Conservation (phyloP, 176 grass and related monocot genomes). For the Urochloa ruziziensis region DNA sequence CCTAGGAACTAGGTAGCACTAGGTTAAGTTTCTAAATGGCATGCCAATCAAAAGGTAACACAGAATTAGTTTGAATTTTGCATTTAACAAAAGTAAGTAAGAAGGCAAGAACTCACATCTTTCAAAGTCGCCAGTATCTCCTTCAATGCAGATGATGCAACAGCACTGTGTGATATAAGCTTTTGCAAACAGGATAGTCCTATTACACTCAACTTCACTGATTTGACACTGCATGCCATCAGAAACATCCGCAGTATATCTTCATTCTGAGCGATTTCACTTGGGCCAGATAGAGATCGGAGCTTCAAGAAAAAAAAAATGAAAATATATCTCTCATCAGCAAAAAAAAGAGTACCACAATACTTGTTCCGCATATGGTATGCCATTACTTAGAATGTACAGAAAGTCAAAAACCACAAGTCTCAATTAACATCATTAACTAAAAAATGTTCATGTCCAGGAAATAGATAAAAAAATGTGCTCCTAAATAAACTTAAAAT, state of each 20-base stretch:
- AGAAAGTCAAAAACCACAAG: neutral
- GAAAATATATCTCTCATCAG: conserved; percentile 15
- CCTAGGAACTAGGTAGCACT: neutral
- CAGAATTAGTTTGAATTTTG: conserved; percentile 11
- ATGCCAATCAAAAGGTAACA: neutral
- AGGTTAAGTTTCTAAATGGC: neutral
- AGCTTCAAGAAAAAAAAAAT: conserved; percentile 55
- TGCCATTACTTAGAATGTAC: neutral
- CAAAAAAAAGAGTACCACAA: neutral
- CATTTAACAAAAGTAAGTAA: conserved; percentile 4
- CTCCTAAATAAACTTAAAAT: too few species aligned
- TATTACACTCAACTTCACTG: conserved; percentile 90
- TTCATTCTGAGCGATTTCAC: conserved; percentile 87
- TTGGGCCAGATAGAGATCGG: conserved; percentile 75
- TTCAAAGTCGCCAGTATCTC: conserved; percentile 92
- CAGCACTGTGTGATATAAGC: conserved; percentile 89
- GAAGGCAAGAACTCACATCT: conserved; percentile 60
- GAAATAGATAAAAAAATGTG: neutral
- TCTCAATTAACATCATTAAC: neutral
- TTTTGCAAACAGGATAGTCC: conserved; percentile 98
- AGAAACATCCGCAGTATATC: conserved; percentile 93
- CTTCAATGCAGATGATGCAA: conserved; percentile 75
- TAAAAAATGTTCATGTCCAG: neutral
- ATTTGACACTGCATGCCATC: conserved; percentile 92
- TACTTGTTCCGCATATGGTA: neutral